These are phyloP conservation scores for Populus ilicifolia DNA, from an alignment of 345 rosid species.

Conservation along the genomic window DNA sequence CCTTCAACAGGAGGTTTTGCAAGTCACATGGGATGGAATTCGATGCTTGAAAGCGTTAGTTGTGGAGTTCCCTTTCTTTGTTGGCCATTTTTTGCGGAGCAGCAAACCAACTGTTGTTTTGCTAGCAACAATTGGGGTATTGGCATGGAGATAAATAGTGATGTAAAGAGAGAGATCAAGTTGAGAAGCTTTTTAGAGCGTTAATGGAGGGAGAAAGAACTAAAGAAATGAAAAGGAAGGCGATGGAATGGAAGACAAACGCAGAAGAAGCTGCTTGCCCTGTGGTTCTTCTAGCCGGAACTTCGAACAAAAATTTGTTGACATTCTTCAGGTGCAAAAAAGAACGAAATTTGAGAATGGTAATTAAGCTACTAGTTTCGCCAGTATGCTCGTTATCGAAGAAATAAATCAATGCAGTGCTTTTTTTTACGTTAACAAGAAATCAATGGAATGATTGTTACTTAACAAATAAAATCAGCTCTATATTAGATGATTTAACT, in stretches of 20 bases:
- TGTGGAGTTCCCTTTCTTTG: background rate
- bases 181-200: background rate
- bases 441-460: background rate
- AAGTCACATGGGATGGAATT: slow-evolving; percentile 8
- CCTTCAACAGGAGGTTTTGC: background rate
- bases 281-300: background rate
- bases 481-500: background rate
- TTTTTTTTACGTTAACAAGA: background rate
- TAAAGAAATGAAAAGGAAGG: background rate
- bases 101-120: slow-evolving; percentile 3
- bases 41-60: background rate
- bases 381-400: background rate
- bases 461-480: background rate
- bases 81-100: background rate
- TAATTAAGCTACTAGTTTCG: background rate
- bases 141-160: background rate
- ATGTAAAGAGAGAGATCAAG: slow-evolving; percentile 4
- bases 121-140: background rate
- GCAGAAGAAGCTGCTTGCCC: background rate
- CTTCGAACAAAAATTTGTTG: background rate
- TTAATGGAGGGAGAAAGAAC: slow-evolving; percentile 2
- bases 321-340: background rate
- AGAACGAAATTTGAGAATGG: background rate
- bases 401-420: background rate
- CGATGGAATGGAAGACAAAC: background rate